Conservation (phyloP, 805 yeast species). For the Yamadazyma scolyti region DNA sequence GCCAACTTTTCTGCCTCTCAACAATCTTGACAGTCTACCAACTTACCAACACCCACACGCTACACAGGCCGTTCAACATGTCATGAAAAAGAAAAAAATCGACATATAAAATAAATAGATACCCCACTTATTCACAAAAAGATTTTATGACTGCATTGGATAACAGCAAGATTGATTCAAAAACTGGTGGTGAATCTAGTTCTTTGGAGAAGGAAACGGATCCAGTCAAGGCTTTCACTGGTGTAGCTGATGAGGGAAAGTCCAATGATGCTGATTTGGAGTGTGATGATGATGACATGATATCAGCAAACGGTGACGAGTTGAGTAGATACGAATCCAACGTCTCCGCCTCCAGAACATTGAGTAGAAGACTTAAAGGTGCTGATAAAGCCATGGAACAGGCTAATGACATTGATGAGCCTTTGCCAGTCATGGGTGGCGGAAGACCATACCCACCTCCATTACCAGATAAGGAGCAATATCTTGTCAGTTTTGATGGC, state of each 20-base stretch:
- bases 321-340: constrained; percentile 20
- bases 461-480: constrained; percentile 50
- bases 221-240: background rate
- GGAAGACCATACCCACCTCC: constrained; percentile 58
- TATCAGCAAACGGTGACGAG: constrained; percentile 17
- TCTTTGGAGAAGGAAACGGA: background rate
- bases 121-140: no score
- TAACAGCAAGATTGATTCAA: no score
- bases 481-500: constrained; percentile 70
- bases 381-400: constrained; percentile 22
- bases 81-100: no score
- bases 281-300: constrained; percentile 5
- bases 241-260: background rate
- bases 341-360: constrained; percentile 16
- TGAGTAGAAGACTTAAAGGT: constrained; percentile 23
- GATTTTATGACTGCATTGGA: no score
- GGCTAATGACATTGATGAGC: constrained; percentile 22
- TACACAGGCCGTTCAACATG: no score
- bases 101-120: no score
- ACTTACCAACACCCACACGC: no score
- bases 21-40: no score
- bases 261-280: constrained; percentile 1
- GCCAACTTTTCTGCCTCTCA: no score
- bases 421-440: constrained; percentile 56
- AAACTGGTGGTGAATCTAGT: no score